Percentiles rank a stretch among this genome's conserved stretches.
These are phyloP conservation scores for Grosmannia penicillata DNA, from an alignment of 2,329 filamentous ascomycete genomes.

Conservation along the genomic window DNA sequence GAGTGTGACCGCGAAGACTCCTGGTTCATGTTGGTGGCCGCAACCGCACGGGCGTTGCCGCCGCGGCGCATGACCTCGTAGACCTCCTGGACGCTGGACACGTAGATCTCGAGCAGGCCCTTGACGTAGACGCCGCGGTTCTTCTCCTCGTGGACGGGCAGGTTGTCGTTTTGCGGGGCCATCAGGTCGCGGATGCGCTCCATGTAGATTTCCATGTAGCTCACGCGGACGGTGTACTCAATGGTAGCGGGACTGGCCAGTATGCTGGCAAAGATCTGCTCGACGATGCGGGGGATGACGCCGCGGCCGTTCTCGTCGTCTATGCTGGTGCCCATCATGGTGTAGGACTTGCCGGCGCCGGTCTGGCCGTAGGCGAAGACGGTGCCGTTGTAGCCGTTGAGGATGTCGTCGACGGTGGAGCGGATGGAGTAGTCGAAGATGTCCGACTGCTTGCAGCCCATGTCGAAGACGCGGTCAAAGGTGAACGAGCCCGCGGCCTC, in stretches of 20 bases:
- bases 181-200: slow-evolving; percentile 91
- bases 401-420: slow-evolving; percentile 89
- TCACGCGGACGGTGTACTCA: slow-evolving; percentile 96
- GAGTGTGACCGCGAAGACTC: slow-evolving; percentile 97
- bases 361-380: slow-evolving; percentile 98
- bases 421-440: slow-evolving; percentile 98
- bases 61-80: slow-evolving; percentile 94
- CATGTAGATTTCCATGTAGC: slow-evolving; percentile 99
- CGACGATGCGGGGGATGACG: slow-evolving; percentile 91
- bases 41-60: slow-evolving; percentile 77
- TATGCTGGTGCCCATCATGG: slow-evolving; percentile 96
- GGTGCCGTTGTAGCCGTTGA: slow-evolving; percentile 98
- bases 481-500: slow-evolving; percentile 81
- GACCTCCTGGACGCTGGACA: slow-evolving; percentile 87
- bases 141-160: slow-evolving; percentile 97
- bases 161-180: slow-evolving; percentile 84
- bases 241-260: slow-evolving; percentile 82
- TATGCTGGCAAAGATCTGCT: slow-evolving; percentile 95
- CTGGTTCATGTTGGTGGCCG: slow-evolving; percentile 97
- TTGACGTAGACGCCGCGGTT: slow-evolving; percentile 93
- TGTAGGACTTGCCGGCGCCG: slow-evolving; percentile 96
- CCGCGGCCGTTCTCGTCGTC: slow-evolving; percentile 77
- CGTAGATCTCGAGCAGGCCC: slow-evolving; percentile 85
- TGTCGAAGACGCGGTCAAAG: slow-evolving; percentile 95
- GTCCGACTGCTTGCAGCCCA: slow-evolving; percentile 77